Evolutionary conservation across 2,329 filamentous ascomycete species (phyloP).

Genomic region (Neonectria magnoliae): DNA sequence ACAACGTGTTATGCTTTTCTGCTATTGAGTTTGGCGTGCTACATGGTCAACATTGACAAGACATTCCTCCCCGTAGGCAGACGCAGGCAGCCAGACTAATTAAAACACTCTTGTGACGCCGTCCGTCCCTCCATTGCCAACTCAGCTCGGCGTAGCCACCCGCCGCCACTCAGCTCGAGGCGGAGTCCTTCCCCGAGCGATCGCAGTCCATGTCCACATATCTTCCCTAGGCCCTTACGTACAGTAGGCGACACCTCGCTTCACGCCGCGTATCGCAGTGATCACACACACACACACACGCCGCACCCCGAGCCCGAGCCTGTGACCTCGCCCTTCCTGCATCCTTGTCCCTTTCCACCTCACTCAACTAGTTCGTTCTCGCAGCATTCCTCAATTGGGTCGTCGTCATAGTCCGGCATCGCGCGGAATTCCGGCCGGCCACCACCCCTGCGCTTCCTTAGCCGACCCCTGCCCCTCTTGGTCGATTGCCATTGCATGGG

Average conservation of each 20-base stretch:
- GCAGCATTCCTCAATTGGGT: constrained; percentile 46
- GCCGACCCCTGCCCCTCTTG: constrained; percentile 28
- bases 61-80: constrained; percentile 1
- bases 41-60: not conserved
- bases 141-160: constrained; percentile 10
- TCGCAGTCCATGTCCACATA: constrained; percentile 4
- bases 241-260: not conserved
- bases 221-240: constrained; percentile 6
- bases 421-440: constrained; percentile 47
- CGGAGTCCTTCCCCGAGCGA: constrained; percentile 10
- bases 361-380: constrained; percentile 10
- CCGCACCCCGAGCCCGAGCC: constrained; percentile 5
- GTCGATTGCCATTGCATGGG: constrained; percentile 8
- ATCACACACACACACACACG: not conserved
- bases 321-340: constrained; percentile 15
- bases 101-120: constrained; percentile 1
- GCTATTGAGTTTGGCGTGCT: constrained; percentile 2
- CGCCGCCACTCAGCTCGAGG: constrained; percentile 5
- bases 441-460: constrained; percentile 33
- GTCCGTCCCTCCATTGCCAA: constrained; percentile 1
- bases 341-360: constrained; percentile 1
- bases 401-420: constrained; percentile 46
- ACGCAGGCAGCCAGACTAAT: not conserved
- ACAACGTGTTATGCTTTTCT: not conserved
- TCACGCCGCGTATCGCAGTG: not conserved